These are phyloP conservation scores for Chrysoporthe puriensis DNA, from an alignment of 2,329 filamentous ascomycete species.

Conservation along the genomic window DNA sequence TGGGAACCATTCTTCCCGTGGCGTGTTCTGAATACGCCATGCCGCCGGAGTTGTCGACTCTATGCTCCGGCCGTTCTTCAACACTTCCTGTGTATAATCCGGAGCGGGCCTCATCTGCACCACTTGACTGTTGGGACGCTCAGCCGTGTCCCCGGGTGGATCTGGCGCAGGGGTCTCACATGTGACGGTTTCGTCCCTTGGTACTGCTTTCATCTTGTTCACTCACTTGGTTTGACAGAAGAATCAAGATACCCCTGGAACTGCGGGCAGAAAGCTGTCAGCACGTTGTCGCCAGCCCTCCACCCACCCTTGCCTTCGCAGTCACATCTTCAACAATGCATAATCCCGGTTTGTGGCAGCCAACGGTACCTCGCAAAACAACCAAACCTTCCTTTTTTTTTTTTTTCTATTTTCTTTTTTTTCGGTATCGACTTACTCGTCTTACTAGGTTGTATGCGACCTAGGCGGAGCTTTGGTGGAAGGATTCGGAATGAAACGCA, in stretches of 20 bases:
- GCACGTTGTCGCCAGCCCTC: neutral
- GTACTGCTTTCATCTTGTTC: neutral
- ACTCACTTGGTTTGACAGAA: neutral
- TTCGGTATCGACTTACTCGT: neutral
- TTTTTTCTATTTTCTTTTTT: too few relatives aligned
- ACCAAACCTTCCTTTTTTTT: neutral
- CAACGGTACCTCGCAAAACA: neutral
- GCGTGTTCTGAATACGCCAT: neutral
- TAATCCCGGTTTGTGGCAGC: neutral
- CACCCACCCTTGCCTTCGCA: neutral
- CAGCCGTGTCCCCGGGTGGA: neutral
- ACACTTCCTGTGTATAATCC: neutral
- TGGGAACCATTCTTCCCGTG: conserved; percentile 2
- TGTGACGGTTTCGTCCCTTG: neutral
- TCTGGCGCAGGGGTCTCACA: neutral
- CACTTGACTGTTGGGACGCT: neutral
- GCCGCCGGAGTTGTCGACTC: neutral
- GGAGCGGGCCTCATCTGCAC: neutral
- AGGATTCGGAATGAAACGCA: conserved; percentile 4
- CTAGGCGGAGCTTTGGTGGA: neutral
- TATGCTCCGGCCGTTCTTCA: neutral
- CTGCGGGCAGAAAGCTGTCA: neutral
- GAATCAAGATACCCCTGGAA: neutral
- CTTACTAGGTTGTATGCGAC: too few relatives aligned
- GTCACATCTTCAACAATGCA: neutral